Evolutionary conservation across 495 filamentous ascomycete species (phyloP), one percentile per base, ranked within the genome.

Genomic region (Sordaria brevicollis): DNA sequence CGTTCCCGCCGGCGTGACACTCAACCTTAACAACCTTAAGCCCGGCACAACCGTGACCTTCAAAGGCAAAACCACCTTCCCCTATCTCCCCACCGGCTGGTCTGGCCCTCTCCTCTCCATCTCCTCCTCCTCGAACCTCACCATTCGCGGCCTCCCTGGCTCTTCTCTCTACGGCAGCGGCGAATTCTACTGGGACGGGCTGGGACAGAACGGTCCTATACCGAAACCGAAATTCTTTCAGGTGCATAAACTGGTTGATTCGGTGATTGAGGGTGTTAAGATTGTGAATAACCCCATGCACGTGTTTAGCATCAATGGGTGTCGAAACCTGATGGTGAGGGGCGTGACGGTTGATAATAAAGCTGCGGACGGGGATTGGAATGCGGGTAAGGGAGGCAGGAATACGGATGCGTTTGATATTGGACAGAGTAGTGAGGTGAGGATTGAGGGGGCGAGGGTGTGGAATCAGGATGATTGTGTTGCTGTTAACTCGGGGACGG

Each of bases 321-420:
- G 79, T 2, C 77, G 79, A n/a, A 81, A 84, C 41, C 76, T 89
- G 11, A 81, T 80, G 1, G 65, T 91, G 19, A 75, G 76, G 49
- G 71, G 77, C 33, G 82, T 90, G 71, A 88, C 84, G 5, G 84
- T 91, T 71, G 86, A 90, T 68, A 88, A 90, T 80, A 82, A 81
- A 2, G 88, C 80, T 17, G 89, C 87, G 33, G 83, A 87, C 67
- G 71, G 68, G 13, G 73, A 70, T 7, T 74, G 80, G 11, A 33
- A 62, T 15, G 49, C 25, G 6, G 49, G 49, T 3, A 62, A 62
- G 17, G 49, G 49, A 1, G 88, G 84, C 35, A 86, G 89, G 71
- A 91, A 91, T 79, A 90, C 89, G 9, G 89, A 91, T 74, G 89
- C 81, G 13, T 91, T 90, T 74, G 89, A 90, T 71, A 79, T 91